These are phyloP conservation scores for Penicillium sp. DNA, from an alignment of 2,329 filamentous ascomycete genomes.

Conservation along the genomic window DNA sequence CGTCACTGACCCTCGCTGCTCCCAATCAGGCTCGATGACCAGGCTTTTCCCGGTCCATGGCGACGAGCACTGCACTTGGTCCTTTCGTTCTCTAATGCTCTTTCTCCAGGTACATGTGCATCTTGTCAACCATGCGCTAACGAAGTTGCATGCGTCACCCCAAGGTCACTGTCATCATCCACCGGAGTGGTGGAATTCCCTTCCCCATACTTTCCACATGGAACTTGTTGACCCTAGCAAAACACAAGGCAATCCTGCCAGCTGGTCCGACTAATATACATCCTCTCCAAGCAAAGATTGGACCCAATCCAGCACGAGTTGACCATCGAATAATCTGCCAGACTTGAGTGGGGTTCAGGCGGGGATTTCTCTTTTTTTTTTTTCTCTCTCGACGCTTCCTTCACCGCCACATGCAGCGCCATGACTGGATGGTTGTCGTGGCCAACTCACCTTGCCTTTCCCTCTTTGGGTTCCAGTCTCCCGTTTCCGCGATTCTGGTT, in stretches of 20 bases:
- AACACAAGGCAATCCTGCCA: background rate
- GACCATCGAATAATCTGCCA: constrained; percentile 3
- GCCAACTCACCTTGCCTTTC: constrained; percentile 22
- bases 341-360: constrained; percentile 17
- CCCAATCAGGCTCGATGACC: background rate
- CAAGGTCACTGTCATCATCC: constrained; percentile 2
- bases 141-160: constrained; percentile 15
- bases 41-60: too few species aligned
- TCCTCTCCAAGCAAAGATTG: too few species aligned
- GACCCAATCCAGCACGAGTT: too few species aligned
- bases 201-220: too few species aligned
- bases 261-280: background rate
- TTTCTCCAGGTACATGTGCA: constrained; percentile 2
- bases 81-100: background rate
- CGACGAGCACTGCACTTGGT: too few species aligned
- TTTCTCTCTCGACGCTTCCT: constrained; percentile 12
- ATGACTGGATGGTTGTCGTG: constrained; percentile 19
- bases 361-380: constrained; percentile 15
- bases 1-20: constrained; percentile 12
- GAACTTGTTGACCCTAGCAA: too few species aligned
- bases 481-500: constrained; percentile 3
- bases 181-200: background rate
- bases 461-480: constrained; percentile 12
- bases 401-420: constrained; percentile 26
- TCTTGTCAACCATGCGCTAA: constrained; percentile 8